phyloP scores from a whole-genome alignment of 306 rosid genomes.

The Aeschynomene evenia region DNA sequence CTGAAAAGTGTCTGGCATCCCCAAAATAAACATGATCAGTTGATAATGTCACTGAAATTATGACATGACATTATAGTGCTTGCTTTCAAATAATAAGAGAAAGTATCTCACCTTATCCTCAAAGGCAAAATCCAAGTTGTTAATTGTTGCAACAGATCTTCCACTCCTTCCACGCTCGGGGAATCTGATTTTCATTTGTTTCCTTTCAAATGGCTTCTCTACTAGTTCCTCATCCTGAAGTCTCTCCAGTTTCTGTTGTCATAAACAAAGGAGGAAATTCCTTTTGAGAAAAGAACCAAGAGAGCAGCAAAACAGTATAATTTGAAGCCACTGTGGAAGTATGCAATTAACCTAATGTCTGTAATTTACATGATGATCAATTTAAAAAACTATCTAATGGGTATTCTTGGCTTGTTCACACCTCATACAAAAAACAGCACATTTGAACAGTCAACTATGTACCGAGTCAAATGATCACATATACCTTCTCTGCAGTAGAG shows the following conservation, averaged over 20 bases:
- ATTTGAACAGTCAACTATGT: constrained; percentile 9
- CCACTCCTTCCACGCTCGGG: constrained; percentile 97
- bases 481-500: constrained; percentile 93
- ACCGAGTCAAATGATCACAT: neutral
- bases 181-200: constrained; percentile 95
- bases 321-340: constrained; percentile 6
- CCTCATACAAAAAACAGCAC: constrained; percentile 12
- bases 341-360: constrained; percentile 20
- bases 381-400: constrained; percentile 14
- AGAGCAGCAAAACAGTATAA: constrained; percentile 16
- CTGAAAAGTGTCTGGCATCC: constrained; percentile 72
- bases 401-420: constrained; percentile 1
- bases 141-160: constrained; percentile 66
- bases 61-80: neutral
- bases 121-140: constrained; percentile 75
- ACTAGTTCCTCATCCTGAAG: constrained; percentile 84
- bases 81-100: constrained; percentile 11
- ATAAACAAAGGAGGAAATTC: constrained; percentile 26
- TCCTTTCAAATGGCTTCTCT: constrained; percentile 91
- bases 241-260: constrained; percentile 87
- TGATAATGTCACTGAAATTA: constrained; percentile 24
- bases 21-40: constrained; percentile 29
- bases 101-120: constrained; percentile 67
- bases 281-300: constrained; percentile 27
- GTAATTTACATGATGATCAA: constrained; percentile 6